These are phyloP conservation scores for Pachysandra terminalis DNA, from an alignment of 164 flowering plant genomes.

Conservation along the genomic window DNA sequence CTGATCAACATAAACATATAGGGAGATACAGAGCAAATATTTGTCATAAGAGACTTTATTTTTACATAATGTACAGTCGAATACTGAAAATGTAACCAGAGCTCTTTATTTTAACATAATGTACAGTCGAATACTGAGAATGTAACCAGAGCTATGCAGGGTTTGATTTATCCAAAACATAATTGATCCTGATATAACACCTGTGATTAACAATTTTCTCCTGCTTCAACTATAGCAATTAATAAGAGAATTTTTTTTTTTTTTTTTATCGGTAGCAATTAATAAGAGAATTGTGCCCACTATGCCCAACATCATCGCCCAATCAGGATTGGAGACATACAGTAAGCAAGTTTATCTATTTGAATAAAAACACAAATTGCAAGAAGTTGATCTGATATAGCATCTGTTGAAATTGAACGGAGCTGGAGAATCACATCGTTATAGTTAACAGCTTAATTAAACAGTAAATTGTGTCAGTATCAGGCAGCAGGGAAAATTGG, in stretches of 20 bases:
- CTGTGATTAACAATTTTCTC: too few relatives aligned
- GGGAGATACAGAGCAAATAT: neutral
- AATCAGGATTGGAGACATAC: neutral
- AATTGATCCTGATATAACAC: too few relatives aligned
- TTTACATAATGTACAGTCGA: neutral
- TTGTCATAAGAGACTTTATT: too few relatives aligned
- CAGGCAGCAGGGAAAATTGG: neutral
- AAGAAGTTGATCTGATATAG: neutral
- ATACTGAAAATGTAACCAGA: neutral
- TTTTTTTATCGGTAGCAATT: too few relatives aligned
- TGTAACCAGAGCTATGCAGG: too few relatives aligned
- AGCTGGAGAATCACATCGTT: neutral
- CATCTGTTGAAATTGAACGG: neutral
- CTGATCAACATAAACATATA: conserved; percentile 45
- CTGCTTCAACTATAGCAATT: neutral
- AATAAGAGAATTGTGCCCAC: neutral
- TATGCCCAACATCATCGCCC: neutral
- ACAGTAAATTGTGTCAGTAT: neutral
- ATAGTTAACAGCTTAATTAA: neutral
- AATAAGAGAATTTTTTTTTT: too few relatives aligned
- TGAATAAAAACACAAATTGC: neutral
- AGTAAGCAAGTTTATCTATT: neutral
- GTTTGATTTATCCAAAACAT: too few relatives aligned
- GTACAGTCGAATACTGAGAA: too few relatives aligned
- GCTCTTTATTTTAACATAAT: too few relatives aligned